Conservation (phyloP, 139 green algal genomes). For the Coccomyxa sp. region DNA sequence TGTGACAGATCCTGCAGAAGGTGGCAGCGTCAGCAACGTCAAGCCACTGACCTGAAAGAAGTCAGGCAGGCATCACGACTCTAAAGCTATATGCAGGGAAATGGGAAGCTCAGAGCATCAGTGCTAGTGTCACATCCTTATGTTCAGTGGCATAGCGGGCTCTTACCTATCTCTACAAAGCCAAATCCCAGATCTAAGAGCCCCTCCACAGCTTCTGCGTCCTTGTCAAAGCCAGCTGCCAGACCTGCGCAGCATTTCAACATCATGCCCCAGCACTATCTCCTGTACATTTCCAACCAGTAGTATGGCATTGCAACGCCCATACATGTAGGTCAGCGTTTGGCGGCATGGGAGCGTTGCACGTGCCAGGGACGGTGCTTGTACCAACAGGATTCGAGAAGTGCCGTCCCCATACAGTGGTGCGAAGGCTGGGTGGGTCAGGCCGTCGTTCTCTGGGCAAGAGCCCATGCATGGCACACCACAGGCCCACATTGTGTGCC, state of each 20-base stretch:
- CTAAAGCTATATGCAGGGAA: neutral
- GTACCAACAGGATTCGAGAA: slow-evolving; percentile 91
- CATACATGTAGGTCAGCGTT: neutral
- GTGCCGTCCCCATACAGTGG: slow-evolving; percentile 60
- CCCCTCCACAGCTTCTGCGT: slow-evolving; percentile 74
- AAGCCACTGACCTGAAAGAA: no score
- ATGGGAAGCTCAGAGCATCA: neutral
- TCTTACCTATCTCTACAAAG: slow-evolving; percentile 86
- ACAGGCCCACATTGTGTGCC: slow-evolving; percentile 70
- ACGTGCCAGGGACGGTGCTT: neutral
- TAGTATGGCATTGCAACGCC: no score
- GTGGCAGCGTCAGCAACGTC: no score
- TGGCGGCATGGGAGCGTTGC: neutral
- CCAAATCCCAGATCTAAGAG: slow-evolving; percentile 89
- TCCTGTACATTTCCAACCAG: no score
- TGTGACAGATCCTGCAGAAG: slow-evolving; percentile 83
- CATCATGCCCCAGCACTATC: neutral
- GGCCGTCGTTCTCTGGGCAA: slow-evolving; percentile 62
- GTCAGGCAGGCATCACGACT: slow-evolving; percentile 19
- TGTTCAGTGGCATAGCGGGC: neutral
- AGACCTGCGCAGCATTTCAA: slow-evolving; percentile 52
- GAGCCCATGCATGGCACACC: slow-evolving; percentile 52
- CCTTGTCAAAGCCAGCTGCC: slow-evolving; percentile 98
- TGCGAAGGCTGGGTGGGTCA: slow-evolving; percentile 57
- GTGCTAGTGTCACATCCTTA: no score